Evolutionary conservation across 192 early-diverging fungal genomes (phyloP), one percentile per base, ranked within the genome.

Genomic region (Linnemannia elongata): DNA sequence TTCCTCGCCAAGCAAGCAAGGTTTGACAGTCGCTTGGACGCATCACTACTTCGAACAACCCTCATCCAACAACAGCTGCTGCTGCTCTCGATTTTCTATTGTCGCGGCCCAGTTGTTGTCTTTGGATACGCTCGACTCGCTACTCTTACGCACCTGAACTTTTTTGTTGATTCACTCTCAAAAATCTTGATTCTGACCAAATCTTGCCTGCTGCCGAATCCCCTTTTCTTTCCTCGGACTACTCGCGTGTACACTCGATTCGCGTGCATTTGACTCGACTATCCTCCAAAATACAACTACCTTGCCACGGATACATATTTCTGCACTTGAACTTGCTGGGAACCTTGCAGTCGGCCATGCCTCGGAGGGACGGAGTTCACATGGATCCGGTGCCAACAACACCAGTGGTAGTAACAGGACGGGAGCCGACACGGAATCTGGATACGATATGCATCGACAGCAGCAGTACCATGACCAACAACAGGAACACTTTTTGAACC

Each of bases 11-110:
- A 79, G 82, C 80, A 81, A 81, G 85, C 85, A 81, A 87, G 80
- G 85, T 87, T 87, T 87, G 79, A 81, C 80, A 81, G 80, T 81
- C 85, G 76, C 75, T 78, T 81, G 76, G 76, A 81, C 63, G 20
- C 42, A 70, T 63, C 82, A 27, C 66, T 74, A 75, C 72, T 74
- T 75, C 72, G 36, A 63, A 60, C 42, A 54, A 17, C 69, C 74
- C 57, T 71, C 57, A 66, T 33, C 60, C 60, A 66, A 33, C 74
- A 82, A 66, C 74, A 82, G 63, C 80, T 36, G 33, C 38, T 52
- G 24, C 47, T 27, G 27, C 13, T 80, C 57, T 66, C 60, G 60
- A 66, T 66, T 30, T 45, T 45, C 44, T 66, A 66, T 66, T 47
- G 44, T 80, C 42, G 70, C 71, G 6, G 52, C 38, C 41, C 71